A percentile compares a stretch with the other conserved stretches of the same genome.
Conservation (phyloP, 1,284 basidiomycete species). For the Boletellus dicymbophilus region DNA sequence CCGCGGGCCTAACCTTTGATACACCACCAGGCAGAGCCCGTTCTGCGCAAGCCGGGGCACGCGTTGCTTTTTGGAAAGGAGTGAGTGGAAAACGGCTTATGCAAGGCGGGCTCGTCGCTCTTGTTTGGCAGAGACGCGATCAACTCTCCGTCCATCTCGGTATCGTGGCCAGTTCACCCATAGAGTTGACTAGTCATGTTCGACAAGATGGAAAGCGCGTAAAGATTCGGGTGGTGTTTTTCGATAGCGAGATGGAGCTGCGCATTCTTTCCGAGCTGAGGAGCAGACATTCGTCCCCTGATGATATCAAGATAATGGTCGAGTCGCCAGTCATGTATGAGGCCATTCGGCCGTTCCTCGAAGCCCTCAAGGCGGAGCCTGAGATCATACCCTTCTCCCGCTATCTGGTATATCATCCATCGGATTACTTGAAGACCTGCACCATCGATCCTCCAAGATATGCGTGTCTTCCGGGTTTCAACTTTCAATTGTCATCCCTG, state of each 20-base stretch:
- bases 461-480: constrained; percentile 48
- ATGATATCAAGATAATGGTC: constrained; percentile 41
- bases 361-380: constrained; percentile 52
- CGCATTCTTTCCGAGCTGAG: constrained; percentile 43
- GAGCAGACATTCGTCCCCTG: constrained; percentile 4
- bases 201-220: constrained; percentile 32
- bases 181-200: constrained; percentile 44
- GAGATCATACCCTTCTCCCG: constrained; percentile 52
- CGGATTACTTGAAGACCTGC: constrained; percentile 30
- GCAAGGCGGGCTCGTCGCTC: constrained; percentile 56
- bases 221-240: constrained; percentile 49
- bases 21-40: constrained; percentile 56
- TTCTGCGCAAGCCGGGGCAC: constrained; percentile 30
- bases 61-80: constrained; percentile 54
- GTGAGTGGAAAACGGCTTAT: constrained; percentile 53
- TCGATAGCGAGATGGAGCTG: constrained; percentile 49
- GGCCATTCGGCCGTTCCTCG: constrained; percentile 61
- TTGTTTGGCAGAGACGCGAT: constrained; percentile 43
- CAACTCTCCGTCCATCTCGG: constrained; percentile 48
- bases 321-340: constrained; percentile 64
- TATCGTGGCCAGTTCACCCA: constrained; percentile 40
- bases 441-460: constrained; percentile 51
- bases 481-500: constrained; percentile 47
- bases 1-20: constrained; percentile 44
- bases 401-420: constrained; percentile 48